Conservation (phyloP, 106 monocot genomes). For the Apostasia shenzhenica region DNA sequence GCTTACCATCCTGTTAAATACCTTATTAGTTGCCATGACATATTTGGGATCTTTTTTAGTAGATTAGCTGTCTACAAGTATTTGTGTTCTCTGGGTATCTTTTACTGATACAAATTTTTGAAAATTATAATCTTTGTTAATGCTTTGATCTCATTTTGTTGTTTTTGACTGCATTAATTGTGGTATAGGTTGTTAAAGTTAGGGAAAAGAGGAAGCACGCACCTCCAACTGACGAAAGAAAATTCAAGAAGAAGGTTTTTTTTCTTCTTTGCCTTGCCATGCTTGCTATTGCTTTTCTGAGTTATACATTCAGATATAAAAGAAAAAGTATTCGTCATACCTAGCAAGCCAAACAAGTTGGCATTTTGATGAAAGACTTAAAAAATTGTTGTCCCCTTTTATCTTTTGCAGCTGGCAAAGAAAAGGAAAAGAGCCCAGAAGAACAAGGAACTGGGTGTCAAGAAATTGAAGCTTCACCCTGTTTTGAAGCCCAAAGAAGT, state of each 20-base stretch:
- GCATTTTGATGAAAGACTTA: not conserved
- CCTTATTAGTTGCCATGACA: not conserved
- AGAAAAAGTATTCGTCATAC: not conserved
- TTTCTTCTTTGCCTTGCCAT: not conserved
- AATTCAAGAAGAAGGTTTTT: constrained; percentile 62
- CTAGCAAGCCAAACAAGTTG: not conserved
- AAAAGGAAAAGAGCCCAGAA: constrained; percentile 73
- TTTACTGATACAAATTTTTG: not conserved
- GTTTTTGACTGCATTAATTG: not conserved
- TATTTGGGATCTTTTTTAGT: not conserved
- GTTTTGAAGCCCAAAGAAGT: constrained; percentile 64
- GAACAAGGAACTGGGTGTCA: constrained; percentile 71
- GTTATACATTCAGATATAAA: constrained; percentile 3
- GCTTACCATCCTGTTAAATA: not conserved
- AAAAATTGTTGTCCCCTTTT: not conserved
- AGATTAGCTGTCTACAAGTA: not conserved
- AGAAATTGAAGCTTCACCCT: constrained; percentile 65
- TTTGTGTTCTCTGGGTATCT: not conserved
- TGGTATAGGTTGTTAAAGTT: constrained; percentile 30
- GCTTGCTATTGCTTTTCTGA: not conserved
- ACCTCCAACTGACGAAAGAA: constrained; percentile 49
- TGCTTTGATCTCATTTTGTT: not conserved
- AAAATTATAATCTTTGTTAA: not conserved
- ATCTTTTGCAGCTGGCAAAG: constrained; percentile 57
- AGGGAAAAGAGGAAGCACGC: constrained; percentile 36